Conservation (phyloP, 2,329 filamentous ascomycete species). For the Coniochaeta sp. region DNA sequence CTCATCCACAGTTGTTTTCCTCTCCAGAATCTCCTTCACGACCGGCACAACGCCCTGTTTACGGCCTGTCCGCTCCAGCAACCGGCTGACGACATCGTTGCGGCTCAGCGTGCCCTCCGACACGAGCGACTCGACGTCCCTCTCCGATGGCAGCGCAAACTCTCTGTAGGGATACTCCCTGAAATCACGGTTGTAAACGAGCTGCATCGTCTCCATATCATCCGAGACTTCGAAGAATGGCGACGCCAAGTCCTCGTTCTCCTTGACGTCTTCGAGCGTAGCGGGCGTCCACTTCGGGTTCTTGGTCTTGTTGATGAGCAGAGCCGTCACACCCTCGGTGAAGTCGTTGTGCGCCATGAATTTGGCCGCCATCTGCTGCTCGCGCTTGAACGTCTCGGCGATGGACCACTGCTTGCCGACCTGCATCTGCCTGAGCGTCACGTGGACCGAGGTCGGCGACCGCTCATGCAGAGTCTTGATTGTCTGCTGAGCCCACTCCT, state of each 20-base stretch:
- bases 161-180: slow-evolving; percentile 62
- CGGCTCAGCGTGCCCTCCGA: slow-evolving; percentile 29
- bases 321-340: slow-evolving; percentile 78
- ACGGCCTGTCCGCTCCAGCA: slow-evolving; percentile 50
- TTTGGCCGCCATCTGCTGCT: slow-evolving; percentile 73
- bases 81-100: slow-evolving; percentile 53
- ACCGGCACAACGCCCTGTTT: slow-evolving; percentile 65
- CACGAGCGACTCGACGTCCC: slow-evolving; percentile 43
- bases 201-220: slow-evolving; percentile 38
- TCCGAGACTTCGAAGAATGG: slow-evolving; percentile 58
- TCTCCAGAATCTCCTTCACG: slow-evolving; percentile 57
- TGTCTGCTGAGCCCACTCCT: slow-evolving; percentile 73
- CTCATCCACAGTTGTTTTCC: slow-evolving; percentile 43
- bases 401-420: slow-evolving; percentile 72
- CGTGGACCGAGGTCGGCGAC: slow-evolving; percentile 81
- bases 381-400: slow-evolving; percentile 72
- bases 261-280: slow-evolving; percentile 59
- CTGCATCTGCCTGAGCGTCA: slow-evolving; percentile 77
- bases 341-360: slow-evolving; percentile 96
- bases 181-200: slow-evolving; percentile 60
- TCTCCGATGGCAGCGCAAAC: slow-evolving; percentile 69
- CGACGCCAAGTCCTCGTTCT: slow-evolving; percentile 45
- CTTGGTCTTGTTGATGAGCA: slow-evolving; percentile 60
- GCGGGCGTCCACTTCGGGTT: slow-evolving; percentile 70
- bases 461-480: slow-evolving; percentile 66